These are phyloP conservation scores for Dactylellina cionopaga DNA, from an alignment of 2,329 filamentous ascomycete species.

Conservation along the genomic window DNA sequence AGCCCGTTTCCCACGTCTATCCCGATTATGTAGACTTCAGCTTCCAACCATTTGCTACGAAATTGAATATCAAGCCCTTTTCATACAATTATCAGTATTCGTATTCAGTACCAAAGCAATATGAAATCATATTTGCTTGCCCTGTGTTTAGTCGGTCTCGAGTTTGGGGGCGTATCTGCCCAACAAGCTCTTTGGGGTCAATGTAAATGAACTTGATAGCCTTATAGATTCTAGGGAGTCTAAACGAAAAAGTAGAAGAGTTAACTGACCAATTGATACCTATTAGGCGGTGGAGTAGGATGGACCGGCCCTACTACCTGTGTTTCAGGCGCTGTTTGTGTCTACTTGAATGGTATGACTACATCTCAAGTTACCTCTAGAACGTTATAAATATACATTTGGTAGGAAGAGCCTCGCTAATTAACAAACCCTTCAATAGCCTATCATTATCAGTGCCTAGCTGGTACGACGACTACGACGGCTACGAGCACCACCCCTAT, in stretches of 20 bases:
- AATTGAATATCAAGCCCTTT: background rate
- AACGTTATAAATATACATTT: background rate
- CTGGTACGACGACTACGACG: background rate
- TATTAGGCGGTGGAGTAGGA: conserved; percentile 5
- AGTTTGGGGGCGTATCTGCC: conserved; percentile 1
- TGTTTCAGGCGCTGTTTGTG: conserved; percentile 5
- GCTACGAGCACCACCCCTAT: background rate
- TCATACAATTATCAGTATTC: too few species aligned
- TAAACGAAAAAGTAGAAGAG: too few species aligned
- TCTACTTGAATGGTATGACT: conserved; percentile 14
- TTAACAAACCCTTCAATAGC: background rate
- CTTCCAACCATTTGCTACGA: too few species aligned
- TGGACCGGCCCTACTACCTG: conserved; percentile 7
- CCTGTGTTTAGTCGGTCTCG: background rate
- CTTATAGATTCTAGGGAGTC: background rate
- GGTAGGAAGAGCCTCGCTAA: background rate
- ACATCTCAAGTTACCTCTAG: too few species aligned
- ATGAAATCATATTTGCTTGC: conserved; percentile 9
- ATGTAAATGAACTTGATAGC: conserved; percentile 10
- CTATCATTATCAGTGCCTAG: conserved; percentile 12
- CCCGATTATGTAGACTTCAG: too few species aligned
- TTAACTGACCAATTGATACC: background rate
- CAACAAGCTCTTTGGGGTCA: conserved; percentile 3
- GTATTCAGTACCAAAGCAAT: too few species aligned
- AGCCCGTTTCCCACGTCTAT: too few species aligned